Evolutionary conservation across 2,329 filamentous ascomycete species (phyloP).

Genomic region (Graphilbum ipis-grandicollis): DNA sequence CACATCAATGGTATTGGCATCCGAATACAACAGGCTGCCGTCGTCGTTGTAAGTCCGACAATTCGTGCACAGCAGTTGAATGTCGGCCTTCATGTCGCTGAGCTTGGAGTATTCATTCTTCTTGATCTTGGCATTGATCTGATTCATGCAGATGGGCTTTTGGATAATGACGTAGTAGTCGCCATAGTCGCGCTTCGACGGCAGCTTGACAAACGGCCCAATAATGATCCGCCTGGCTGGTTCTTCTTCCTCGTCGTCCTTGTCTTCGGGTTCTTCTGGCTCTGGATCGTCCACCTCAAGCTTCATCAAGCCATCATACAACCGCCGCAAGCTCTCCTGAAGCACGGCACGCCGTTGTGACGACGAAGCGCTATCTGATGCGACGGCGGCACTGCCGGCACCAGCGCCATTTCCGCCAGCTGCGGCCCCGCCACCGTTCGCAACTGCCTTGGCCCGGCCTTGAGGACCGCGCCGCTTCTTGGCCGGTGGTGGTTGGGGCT

Average conservation of each 20-base stretch:
- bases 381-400: constrained; percentile 23
- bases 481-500: constrained; percentile 55
- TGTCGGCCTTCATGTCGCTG: constrained; percentile 65
- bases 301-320: constrained; percentile 68
- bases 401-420: too few species aligned
- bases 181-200: constrained; percentile 74
- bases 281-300: constrained; percentile 63
- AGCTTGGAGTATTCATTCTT: constrained; percentile 79
- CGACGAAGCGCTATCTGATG: constrained; percentile 17
- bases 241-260: constrained; percentile 39
- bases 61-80: constrained; percentile 73
- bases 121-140: constrained; percentile 89
- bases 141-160: constrained; percentile 88
- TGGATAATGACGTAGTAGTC: constrained; percentile 93
- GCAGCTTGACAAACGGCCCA: constrained; percentile 82
- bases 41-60: constrained; percentile 96
- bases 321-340: constrained; percentile 58
- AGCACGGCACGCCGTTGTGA: constrained; percentile 57
- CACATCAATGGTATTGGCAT: constrained; percentile 88
- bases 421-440: constrained; percentile 12
- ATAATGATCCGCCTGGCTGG: constrained; percentile 64
- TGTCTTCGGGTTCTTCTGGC: constrained; percentile 31
- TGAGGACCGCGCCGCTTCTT: constrained; percentile 65
- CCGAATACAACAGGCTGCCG: constrained; percentile 75
- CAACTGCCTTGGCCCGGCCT: constrained; percentile 45